phyloP scores from a whole-genome alignment of 2,329 filamentous ascomycete species.

The Talaromyces sp. region DNA sequence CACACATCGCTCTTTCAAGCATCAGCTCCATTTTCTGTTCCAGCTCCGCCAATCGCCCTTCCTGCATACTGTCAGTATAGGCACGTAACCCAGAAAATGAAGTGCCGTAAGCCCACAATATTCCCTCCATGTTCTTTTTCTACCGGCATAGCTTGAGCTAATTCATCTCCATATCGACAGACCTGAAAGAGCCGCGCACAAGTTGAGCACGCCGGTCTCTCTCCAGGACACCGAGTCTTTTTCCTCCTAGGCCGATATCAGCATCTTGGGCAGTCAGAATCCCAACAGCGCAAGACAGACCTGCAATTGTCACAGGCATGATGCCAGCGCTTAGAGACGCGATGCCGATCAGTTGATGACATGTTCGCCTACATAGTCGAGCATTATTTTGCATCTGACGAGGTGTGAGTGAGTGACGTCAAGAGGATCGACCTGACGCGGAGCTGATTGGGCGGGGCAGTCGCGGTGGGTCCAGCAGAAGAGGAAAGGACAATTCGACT shows the following conservation, averaged over 20 bases:
- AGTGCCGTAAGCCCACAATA: background rate
- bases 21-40: conserved; percentile 12
- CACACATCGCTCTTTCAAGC: conserved; percentile 8
- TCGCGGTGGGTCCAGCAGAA: background rate
- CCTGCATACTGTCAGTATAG: background rate
- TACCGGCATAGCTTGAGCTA: background rate
- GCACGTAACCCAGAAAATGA: background rate
- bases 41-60: conserved; percentile 10
- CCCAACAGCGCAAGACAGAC: conserved; percentile 11
- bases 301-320: conserved; percentile 13
- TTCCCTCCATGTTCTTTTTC: background rate
- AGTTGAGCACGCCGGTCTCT: conserved; percentile 17
- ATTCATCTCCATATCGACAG: conserved; percentile 12
- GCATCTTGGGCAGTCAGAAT: background rate
- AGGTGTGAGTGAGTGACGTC: background rate
- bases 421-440: background rate
- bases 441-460: background rate
- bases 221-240: conserved; percentile 19
- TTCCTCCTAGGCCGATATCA: conserved; percentile 13
- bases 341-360: conserved; percentile 2
- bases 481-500: background rate
- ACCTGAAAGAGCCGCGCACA: conserved; percentile 15
- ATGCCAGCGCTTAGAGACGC: conserved; percentile 7
- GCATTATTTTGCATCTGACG: background rate
- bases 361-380: conserved; percentile 3